A percentile compares a stretch with the other conserved stretches of the same genome.
These are phyloP conservation scores for Puccinia novopanici DNA, from an alignment of 1,284 basidiomycete species.

Conservation along the genomic window DNA sequence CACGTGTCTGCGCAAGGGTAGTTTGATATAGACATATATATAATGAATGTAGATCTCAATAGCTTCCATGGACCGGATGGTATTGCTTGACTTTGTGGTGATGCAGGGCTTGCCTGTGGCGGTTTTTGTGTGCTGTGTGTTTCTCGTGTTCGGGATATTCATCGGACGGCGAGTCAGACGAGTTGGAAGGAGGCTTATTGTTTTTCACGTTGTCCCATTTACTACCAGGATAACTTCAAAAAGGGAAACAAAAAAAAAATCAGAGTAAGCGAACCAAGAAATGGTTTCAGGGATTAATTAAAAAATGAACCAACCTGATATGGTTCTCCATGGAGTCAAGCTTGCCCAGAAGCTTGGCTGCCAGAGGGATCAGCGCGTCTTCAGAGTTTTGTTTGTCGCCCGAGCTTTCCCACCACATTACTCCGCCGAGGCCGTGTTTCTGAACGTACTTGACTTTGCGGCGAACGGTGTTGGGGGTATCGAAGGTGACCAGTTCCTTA, in stretches of 20 bases:
- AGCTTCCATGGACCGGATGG: conserved; percentile 41
- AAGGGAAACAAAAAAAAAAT: not conserved
- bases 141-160: conserved; percentile 6
- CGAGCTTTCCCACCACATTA: conserved; percentile 51
- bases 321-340: conserved; percentile 41
- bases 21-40: not conserved
- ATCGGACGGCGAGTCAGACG: not conserved
- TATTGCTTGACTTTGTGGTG: conserved; percentile 5
- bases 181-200: not conserved
- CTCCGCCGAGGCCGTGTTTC: conserved; percentile 35
- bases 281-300: not conserved
- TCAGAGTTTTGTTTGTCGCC: conserved; percentile 37
- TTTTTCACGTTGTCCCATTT: conserved; percentile 50
- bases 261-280: not conserved
- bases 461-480: conserved; percentile 33
- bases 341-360: conserved; percentile 45
- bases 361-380: conserved; percentile 40
- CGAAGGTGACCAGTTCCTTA: conserved; percentile 44
- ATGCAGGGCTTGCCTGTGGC: not conserved
- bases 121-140: not conserved
- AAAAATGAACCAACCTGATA: conserved; percentile 28
- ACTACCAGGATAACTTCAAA: conserved; percentile 43
- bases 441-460: conserved; percentile 42
- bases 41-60: conserved; percentile 29
- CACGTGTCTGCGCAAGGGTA: not conserved